Evolutionary conservation across 768 basidiomycete species (phyloP), one percentile per base, ranked within the genome.

Genomic region (Termitomyces sp.): DNA sequence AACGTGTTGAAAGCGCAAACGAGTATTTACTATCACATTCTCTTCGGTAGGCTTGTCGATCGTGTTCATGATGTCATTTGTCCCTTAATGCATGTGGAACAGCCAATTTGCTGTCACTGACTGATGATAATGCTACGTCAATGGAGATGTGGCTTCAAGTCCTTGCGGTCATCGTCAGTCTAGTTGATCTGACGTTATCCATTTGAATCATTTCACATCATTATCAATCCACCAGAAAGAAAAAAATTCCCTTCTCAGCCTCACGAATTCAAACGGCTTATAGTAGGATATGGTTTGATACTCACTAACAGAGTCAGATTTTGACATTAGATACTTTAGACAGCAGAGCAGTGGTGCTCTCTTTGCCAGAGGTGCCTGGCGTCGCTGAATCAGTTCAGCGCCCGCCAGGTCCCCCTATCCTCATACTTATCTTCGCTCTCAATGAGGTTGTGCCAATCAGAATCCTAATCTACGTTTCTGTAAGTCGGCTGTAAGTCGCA

Each of bases 371-470:
- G 51, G 12, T 42, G n/a, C 43, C 11, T 26, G 40, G 15, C 9
- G 35, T 14, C 11, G 17, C 15, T 48, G 49, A 50, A 19, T 5
- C n/a, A 8, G 22, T 41, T 14, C 32, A 46, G n/a, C 21, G n/a
- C n/a, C n/a, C n/a, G n/a, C n/a, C n/a, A 45, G 63, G 67, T 4
- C 70, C 72, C 17, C 73, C 78, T 17, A 77, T 82, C 26, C 77
- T 83, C 51, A 76, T 79, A 49, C 60, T 85, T 56, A 76, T 74
- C 10, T 83, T 79, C 59, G 81, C 76, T 2, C 61, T 84, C 51
- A 72, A 77, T 26, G 81, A 84, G 63, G 69, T 70, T 3, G 68
- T 66, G 11, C 68, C 74, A 1, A 61, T 81, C 21, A 69, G 68
- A 51, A 63, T 78, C 14, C 82, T 83, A 5, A 68, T 69, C 8